Evolutionary conservation across 2,329 filamentous ascomycete genomes (phyloP).

Genomic region (Trichoderma harzianum): DNA sequence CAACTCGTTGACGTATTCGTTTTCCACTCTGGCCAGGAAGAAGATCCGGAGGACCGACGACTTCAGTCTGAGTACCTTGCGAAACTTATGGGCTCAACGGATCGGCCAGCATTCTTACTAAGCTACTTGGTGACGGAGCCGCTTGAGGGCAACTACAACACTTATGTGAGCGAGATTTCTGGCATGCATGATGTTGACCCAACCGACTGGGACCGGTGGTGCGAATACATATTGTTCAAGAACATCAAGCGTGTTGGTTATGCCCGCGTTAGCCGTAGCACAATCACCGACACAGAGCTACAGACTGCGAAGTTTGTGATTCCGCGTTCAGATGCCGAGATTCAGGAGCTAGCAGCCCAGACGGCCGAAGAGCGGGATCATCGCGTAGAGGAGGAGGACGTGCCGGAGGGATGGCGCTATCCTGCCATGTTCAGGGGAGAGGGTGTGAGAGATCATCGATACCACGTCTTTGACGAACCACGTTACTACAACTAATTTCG

Average conservation of each 20-base stretch:
- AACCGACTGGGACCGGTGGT: slow-evolving; percentile 95
- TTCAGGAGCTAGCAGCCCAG: slow-evolving; percentile 39
- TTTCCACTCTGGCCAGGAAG: slow-evolving; percentile 97
- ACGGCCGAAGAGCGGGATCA: slow-evolving; percentile 53
- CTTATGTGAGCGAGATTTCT: slow-evolving; percentile 78
- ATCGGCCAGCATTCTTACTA: slow-evolving; percentile 78
- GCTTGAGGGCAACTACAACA: slow-evolving; percentile 92
- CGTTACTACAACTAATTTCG: slow-evolving; percentile 57
- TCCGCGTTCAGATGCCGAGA: slow-evolving; percentile 59
- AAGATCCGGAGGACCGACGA: slow-evolving; percentile 86
- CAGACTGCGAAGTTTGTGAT: slow-evolving; percentile 95
- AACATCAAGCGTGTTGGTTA: slow-evolving; percentile 81
- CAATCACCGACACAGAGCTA: slow-evolving; percentile 95
- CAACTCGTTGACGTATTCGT: slow-evolving; percentile 90
- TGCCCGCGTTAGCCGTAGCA: slow-evolving; percentile 80
- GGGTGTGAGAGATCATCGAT: slow-evolving; percentile 83
- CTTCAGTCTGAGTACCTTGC: slow-evolving; percentile 84
- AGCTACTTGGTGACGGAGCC: slow-evolving; percentile 92
- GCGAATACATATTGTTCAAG: slow-evolving; percentile 98
- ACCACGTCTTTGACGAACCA: slow-evolving; percentile 94
- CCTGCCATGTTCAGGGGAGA: slow-evolving; percentile 78
- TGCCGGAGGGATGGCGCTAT: slow-evolving; percentile 77
- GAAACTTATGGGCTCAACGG: slow-evolving; percentile 78
- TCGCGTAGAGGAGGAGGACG: slow-evolving; percentile 64
- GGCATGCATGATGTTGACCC: slow-evolving; percentile 96